phyloP scores from a whole-genome alignment of 2,329 filamentous ascomycete genomes.

The Stemphylium beticola region DNA sequence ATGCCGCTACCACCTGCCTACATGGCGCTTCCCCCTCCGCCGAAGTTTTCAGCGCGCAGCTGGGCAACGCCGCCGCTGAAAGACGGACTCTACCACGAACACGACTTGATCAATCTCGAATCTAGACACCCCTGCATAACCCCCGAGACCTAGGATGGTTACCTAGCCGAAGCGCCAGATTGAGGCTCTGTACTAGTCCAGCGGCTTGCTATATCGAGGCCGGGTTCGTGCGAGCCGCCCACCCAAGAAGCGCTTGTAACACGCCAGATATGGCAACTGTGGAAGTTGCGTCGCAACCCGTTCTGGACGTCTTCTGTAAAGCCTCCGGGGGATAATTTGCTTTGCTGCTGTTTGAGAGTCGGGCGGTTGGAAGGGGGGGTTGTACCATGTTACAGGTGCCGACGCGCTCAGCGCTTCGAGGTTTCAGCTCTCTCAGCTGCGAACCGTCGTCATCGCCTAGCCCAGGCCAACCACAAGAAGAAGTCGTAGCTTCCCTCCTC shows the following conservation, averaged over 20 bases:
- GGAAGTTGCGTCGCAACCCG: slow-evolving; percentile 19
- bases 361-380: slow-evolving; percentile 11
- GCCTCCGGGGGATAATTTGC: slow-evolving; percentile 9
- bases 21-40: slow-evolving; percentile 15
- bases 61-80: background rate
- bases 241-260: slow-evolving; percentile 39
- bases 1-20: slow-evolving; percentile 30
- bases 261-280: slow-evolving; percentile 30
- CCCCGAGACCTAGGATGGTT: background rate
- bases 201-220: slow-evolving; percentile 35
- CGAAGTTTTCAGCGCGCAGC: slow-evolving; percentile 6
- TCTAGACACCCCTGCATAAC: slow-evolving; percentile 7
- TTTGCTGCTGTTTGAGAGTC: slow-evolving; percentile 17
- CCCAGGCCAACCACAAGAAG: slow-evolving; percentile 11
- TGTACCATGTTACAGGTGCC: too few relatives aligned
- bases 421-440: slow-evolving; percentile 27
- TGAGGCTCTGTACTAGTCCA: slow-evolving; percentile 39
- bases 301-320: slow-evolving; percentile 16
- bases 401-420: slow-evolving; percentile 19
- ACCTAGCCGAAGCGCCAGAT: slow-evolving; percentile 29
- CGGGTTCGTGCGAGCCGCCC: slow-evolving; percentile 19
- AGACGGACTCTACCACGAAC: background rate
- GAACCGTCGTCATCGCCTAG: background rate
- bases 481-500: slow-evolving; percentile 6
- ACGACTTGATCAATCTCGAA: slow-evolving; percentile 17